Base-by-base conservation (phyloP, 2,329 filamentous ascomycete genomes). In the Penicillium aurantiogriseum region DNA sequence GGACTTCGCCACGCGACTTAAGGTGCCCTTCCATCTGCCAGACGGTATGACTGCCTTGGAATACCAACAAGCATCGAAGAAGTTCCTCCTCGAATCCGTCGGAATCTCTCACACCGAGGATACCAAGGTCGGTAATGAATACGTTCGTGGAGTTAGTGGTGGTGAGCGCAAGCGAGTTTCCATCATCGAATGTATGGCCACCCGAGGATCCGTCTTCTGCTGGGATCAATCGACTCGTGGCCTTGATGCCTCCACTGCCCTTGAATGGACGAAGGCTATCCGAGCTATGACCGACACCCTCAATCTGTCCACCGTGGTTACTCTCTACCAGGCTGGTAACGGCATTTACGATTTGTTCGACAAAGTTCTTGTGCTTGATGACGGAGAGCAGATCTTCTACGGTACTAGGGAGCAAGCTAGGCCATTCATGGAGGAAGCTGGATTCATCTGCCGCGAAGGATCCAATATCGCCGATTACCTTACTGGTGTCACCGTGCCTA, bases 101-200 rank as follows among this genome's bases (percentile, higher is more conserved):
- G 75, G 79, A 0, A 85, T 88, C 25, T 73, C 72, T 5, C 86
- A 88, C 63, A 88, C 85, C 0, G 64, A 76, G 15, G 79, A 86
- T 27, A 90, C 88, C 5, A 88, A 86, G 65, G 85, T 90, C 5
- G 88, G 88, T 2, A 83, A 89, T 58, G 85, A 85, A 38, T 88
- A 81, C 57, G 78, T 88, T 0, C 81, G 87, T 4, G 86, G 88
- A 63, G 85, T 90, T 0, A 86, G 83, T 17, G 87, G 87, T 29
- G 87, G 88, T 31, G 87, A 90, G 70, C 75, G 86, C 6, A 89
- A 89, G 72, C 81, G 87, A 62, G 86, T 89, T 0, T 88, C 85
- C 1, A 88, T 90, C 51, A 83, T 86, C 4, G 88, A 90, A 65
- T 82, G 80, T 11, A 69, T 89, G 57, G 81, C 84, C 0, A 83